Base-by-base conservation (phyloP, 164 flowering plant species). In the Chimonanthus salicifolius region DNA sequence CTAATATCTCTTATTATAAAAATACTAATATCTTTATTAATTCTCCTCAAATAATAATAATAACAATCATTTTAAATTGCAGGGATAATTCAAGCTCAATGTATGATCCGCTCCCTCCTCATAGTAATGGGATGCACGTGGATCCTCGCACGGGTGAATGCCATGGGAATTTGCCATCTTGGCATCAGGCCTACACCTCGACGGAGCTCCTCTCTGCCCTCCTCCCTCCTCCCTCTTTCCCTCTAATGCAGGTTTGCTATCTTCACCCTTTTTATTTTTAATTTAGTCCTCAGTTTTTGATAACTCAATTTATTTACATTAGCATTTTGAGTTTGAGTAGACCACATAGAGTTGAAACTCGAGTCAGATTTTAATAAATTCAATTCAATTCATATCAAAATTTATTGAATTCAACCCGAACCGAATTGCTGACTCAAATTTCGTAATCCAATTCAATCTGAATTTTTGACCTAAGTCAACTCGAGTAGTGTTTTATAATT, bases 181-280 rank as follows among this genome's bases (percentile, higher is more conserved):
- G 89, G 87, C 83, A 82, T 48, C 83, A 79, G 47, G 70, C 73
- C 4, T 83, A 81, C 3, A 46, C 74, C 9, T 78, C 87, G 16
- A 64, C 78, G 0, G 85, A 82, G 66, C 81, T 84, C 47, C 85
- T 85, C 70, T 70, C 82, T 6, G 74, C 84, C 43, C 71, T 84
- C 62, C 75, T 85, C 75, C 70, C 84, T 4, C 62, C 78, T 0
- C 21, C 77, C 33, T 74, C 85, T 5, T 76, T 62, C 15, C 72
- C 79, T 49, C 62, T 76, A 4, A 44, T 70, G 7, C 80, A 82
- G 84, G 84, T 80, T 64, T 33, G 58, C 46, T 4, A 15, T 15
- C 68, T 46, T 66, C 3, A 5, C 16, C 4, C 5, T 54, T 54
- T 4, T n/a, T n/a, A n/a, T n/a, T 51, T 51, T 15, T 9, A 8